Percentiles rank a stretch among this genome's conserved stretches.
Conservation (phyloP, 2,329 filamentous ascomycete species). For the Alternaria triticimaculans region DNA sequence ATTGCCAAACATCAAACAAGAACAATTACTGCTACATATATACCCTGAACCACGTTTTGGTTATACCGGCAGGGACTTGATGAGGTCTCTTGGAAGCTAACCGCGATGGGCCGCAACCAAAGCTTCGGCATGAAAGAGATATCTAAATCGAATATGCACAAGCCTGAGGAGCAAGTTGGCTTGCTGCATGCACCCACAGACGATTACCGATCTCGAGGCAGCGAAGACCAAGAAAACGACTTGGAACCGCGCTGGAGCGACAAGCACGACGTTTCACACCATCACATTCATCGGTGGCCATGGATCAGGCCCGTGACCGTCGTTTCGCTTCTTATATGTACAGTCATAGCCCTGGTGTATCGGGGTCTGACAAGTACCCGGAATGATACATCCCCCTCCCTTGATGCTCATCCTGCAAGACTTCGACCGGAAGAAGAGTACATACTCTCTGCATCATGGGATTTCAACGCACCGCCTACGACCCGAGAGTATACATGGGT, state of each 20-base stretch:
- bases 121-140: constrained; percentile 11
- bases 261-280: background rate
- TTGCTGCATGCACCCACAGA: constrained; percentile 19
- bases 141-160: background rate
- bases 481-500: constrained; percentile 67
- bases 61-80: background rate
- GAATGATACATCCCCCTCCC: background rate
- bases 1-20: background rate
- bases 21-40: background rate
- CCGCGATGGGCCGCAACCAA: constrained; percentile 4
- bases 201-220: constrained; percentile 7
- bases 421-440: constrained; percentile 49
- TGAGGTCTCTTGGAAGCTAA: background rate
- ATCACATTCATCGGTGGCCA: constrained; percentile 2
- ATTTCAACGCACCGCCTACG: constrained; percentile 57
- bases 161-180: constrained; percentile 28
- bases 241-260: constrained; percentile 7
- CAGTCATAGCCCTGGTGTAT: constrained; percentile 1
- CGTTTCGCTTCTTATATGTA: constrained; percentile 16
- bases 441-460: constrained; percentile 64
- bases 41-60: background rate
- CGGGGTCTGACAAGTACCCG: background rate
- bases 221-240: constrained; percentile 12
- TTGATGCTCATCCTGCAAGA: constrained; percentile 2
- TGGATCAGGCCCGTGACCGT: constrained; percentile 21